Conservation (phyloP, 345 rosid genomes). For the Hibiscus trionum region DNA sequence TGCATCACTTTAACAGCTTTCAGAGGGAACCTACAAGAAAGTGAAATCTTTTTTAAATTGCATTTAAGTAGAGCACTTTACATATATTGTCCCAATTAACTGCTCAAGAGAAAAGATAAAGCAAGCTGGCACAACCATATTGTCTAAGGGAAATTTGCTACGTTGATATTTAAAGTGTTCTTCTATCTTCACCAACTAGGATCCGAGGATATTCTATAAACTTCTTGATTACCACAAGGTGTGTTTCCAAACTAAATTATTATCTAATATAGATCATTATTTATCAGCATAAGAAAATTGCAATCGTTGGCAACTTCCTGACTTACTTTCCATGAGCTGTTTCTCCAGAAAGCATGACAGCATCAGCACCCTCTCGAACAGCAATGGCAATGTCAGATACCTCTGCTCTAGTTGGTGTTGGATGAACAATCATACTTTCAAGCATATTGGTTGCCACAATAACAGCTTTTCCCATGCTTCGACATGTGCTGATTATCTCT, state of each 20-base stretch:
- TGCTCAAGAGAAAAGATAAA: not conserved
- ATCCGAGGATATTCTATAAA: not conserved
- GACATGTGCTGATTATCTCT: constrained; percentile 72
- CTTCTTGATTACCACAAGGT: not conserved
- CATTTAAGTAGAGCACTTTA: not conserved
- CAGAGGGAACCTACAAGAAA: constrained; percentile 7
- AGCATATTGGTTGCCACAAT: constrained; percentile 99
- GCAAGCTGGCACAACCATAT: not conserved
- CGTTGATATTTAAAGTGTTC: not conserved
- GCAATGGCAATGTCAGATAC: constrained; percentile 98
- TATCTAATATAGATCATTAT: not conserved
- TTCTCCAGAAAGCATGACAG: constrained; percentile 98
- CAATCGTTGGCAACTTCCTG: not conserved
- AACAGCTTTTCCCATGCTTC: constrained; percentile 99
- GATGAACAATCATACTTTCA: constrained; percentile 99
- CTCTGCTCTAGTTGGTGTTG: constrained; percentile 97
- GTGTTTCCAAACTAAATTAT: not conserved
- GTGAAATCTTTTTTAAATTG: not conserved
- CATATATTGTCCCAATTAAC: not conserved
- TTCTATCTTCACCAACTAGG: not conserved
- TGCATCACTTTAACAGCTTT: constrained; percentile 49
- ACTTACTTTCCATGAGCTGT: constrained; percentile 98
- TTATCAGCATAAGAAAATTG: not conserved
- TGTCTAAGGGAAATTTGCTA: not conserved
- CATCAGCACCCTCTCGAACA: constrained; percentile 97